Percentiles rank a stretch among this genome's conserved stretches.
Conservation (phyloP, 495 filamentous ascomycete genomes). For the Tricharina praecox region DNA sequence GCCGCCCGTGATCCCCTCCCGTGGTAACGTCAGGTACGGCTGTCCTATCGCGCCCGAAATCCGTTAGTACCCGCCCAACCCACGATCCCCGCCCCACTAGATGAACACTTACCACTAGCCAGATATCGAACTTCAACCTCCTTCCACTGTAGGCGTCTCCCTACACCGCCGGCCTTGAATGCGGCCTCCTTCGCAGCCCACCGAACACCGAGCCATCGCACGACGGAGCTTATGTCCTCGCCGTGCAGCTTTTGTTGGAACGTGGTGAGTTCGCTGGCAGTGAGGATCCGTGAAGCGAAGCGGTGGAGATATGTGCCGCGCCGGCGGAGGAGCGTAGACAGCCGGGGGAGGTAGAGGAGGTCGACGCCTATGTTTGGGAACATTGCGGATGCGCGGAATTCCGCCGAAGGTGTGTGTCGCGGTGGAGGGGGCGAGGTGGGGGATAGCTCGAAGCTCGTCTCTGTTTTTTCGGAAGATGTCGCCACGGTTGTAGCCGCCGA, state of each 20-base stretch:
- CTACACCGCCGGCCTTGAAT: conserved; percentile 16
- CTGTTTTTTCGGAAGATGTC: no score
- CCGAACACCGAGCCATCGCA: conserved; percentile 27
- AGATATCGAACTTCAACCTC: conserved; percentile 23
- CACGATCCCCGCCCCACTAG: conserved; percentile 29
- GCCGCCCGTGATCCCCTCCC: conserved; percentile 29
- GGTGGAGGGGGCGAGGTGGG: no score
- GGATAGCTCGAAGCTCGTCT: no score
- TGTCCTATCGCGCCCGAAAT: conserved; percentile 16
- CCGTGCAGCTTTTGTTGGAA: not conserved
- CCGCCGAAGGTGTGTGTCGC: no score
- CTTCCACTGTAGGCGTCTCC: conserved; percentile 16
- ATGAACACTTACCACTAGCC: conserved; percentile 27
- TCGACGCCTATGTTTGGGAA: conserved; percentile 36
- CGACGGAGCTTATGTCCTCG: not conserved
- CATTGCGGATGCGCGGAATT: no score
- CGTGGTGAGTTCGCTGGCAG: conserved; percentile 30
- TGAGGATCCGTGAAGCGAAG: conserved; percentile 39
- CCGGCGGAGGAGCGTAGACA: conserved; percentile 31
- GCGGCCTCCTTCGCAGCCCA: conserved; percentile 23
- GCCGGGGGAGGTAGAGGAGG: conserved; percentile 39
- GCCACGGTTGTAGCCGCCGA: no score
- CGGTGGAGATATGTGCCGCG: conserved; percentile 31
- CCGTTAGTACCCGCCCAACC: conserved; percentile 29
- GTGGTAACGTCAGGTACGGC: conserved; percentile 28